Evolutionary conservation across 257 asterid species (phyloP).

Genomic region (Handroanthus guayacan): DNA sequence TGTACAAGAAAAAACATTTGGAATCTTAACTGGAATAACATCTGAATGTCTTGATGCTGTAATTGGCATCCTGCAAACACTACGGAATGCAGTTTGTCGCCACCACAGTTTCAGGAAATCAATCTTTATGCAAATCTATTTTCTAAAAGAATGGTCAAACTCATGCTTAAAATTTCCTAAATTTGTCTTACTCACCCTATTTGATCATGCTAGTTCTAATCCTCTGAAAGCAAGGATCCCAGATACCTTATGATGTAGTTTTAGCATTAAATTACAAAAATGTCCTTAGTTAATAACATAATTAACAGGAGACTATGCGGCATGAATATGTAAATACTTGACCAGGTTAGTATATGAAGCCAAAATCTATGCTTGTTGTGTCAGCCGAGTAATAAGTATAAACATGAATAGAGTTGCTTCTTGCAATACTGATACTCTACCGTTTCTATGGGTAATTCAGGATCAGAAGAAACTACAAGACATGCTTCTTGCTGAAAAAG

Average conservation of each 20-base stretch:
- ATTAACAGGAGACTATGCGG: not conserved
- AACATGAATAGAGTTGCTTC: not conserved
- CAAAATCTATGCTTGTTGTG: not conserved
- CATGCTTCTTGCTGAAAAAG: slow-evolving; percentile 86
- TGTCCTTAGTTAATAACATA: not conserved
- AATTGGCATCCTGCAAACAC: too few relatives aligned
- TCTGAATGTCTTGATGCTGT: too few relatives aligned
- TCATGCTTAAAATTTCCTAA: not conserved
- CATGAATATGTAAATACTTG: not conserved
- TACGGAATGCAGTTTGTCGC: too few relatives aligned
- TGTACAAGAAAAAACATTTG: too few relatives aligned
- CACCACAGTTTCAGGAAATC: too few relatives aligned
- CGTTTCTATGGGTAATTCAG: slow-evolving; percentile 43
- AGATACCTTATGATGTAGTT: not conserved
- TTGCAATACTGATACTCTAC: slow-evolving; percentile 23
- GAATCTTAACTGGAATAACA: too few relatives aligned
- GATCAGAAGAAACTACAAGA: slow-evolving; percentile 92
- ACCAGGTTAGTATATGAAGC: not conserved
- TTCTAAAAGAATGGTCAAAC: too few relatives aligned
- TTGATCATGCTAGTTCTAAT: not conserved
- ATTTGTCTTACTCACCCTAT: not conserved
- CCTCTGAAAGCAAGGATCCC: not conserved
- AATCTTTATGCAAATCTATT: too few relatives aligned
- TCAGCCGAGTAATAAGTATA: not conserved
- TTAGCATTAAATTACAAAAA: not conserved